Conservation (phyloP, 2,329 filamentous ascomycete genomes). For the Aureobasidium sp. region DNA sequence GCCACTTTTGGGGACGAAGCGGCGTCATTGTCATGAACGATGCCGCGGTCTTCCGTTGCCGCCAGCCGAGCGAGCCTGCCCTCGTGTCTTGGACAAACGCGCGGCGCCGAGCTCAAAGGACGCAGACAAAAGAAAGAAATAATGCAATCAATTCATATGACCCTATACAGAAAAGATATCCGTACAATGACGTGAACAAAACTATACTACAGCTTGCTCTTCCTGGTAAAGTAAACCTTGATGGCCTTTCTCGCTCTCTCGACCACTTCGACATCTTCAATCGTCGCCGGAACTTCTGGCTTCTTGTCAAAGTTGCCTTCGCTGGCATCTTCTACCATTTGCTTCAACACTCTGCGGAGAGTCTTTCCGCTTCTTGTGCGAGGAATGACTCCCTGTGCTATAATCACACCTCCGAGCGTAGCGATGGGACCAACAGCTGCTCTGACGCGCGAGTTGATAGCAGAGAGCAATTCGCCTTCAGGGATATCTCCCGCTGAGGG, state of each 20-base stretch:
- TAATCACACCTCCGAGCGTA: constrained; percentile 74
- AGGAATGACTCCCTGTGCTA: constrained; percentile 78
- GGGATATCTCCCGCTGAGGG: constrained; percentile 25
- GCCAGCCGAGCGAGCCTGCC: not conserved
- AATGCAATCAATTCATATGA: not conserved
- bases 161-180: not conserved
- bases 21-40: not conserved
- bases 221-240: constrained; percentile 60
- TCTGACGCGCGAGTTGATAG: constrained; percentile 66
- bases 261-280: constrained; percentile 71
- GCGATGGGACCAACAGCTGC: constrained; percentile 83
- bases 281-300: constrained; percentile 71
- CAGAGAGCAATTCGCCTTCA: constrained; percentile 43
- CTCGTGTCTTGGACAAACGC: not conserved
- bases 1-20: not conserved
- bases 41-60: not conserved
- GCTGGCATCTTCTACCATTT: constrained; percentile 75
- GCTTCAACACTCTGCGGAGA: constrained; percentile 68
- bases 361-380: constrained; percentile 93
- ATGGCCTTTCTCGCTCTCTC: constrained; percentile 64
- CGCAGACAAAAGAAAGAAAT: not conserved
- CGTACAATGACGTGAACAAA: not conserved
- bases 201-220: constrained; percentile 24
- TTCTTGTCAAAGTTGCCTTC: constrained; percentile 63
- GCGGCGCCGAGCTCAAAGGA: not conserved